Evolutionary conservation across 805 yeast species (phyloP), one percentile per base, ranked within the genome.

Genomic region (Pichia kluyveri): DNA sequence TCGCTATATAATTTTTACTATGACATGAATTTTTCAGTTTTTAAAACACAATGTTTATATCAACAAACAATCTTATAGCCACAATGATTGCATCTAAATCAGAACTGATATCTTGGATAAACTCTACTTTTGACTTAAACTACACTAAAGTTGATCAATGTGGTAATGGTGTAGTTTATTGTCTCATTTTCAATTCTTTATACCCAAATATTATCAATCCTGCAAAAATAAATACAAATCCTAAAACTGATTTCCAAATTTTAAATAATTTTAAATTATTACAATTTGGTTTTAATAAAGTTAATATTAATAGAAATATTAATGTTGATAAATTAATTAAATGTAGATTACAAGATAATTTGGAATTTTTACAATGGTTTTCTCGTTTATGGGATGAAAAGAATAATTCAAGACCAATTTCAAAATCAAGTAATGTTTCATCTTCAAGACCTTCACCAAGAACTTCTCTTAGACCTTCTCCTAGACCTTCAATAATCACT

Each of bases 121-220:
- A 91, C 60, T 71, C 76, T 40, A 74, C 86, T 4, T 71, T 88
- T 42, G 75, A 75, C 41, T 65, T 89, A 40, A 71, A 80, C 52
- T 78, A 86, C 57, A 71, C 79, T 37, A 87, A 85, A 61, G 83
- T 93, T 1, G 99, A 93, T 61, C 90, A 90, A 65, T 83, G 96
- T 61, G 99, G 99, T 17, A 79, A 85, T 2, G 99, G 99, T 2
- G 96, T 96, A 1, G 91, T 88, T 1, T 91, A 87, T 62, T 89
- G 97, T 65, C 96, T 90, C 68, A 75, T 93, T 38, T 73, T 91
- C 70, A 97, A 93, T 64, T 79, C 89, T 8, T 80, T 93, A 18
- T 86, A 73, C 57, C 81, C 83, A 10, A 96, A 88, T 56, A 42
- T 42, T 17, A 74, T 93, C 18, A 93, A 96, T 1, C 77, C 91